Evolutionary conservation across 2,329 filamentous ascomycete genomes (phyloP).

Genomic region (Thermomyces lanuginosus): DNA sequence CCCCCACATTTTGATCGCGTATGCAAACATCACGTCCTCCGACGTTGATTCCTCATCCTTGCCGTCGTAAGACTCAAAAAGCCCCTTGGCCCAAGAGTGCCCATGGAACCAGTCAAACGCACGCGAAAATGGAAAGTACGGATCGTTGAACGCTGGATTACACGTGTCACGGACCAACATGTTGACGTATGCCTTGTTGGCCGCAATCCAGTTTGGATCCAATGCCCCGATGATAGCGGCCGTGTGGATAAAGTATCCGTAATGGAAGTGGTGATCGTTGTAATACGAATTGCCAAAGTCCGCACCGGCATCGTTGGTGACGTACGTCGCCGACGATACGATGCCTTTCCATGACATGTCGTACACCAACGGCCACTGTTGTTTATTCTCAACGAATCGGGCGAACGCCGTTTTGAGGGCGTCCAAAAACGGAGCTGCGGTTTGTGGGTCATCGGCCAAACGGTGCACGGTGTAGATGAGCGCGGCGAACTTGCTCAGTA

Average conservation of each 20-base stretch:
- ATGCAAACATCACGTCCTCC: constrained; percentile 76
- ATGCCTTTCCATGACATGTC: constrained; percentile 57
- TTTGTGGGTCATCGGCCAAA: constrained; percentile 40
- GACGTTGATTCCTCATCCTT: constrained; percentile 61
- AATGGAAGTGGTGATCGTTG: constrained; percentile 48
- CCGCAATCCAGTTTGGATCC: constrained; percentile 55
- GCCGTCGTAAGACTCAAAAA: constrained; percentile 38
- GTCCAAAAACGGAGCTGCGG: constrained; percentile 42
- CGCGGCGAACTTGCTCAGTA: constrained; percentile 58
- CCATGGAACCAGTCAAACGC: constrained; percentile 90
- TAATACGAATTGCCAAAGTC: constrained; percentile 87
- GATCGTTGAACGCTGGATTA: constrained; percentile 55
- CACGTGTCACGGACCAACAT: constrained; percentile 67
- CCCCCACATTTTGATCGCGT: constrained; percentile 91
- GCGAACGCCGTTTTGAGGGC: constrained; percentile 52
- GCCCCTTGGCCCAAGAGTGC: constrained; percentile 69
- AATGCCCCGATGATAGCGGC: constrained; percentile 69
- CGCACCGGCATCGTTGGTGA: constrained; percentile 47
- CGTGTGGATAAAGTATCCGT: constrained; percentile 74
- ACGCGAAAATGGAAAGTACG: constrained; percentile 64
- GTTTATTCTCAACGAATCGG: constrained; percentile 49
- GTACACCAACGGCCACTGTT: constrained; percentile 44
- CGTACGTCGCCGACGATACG: constrained; percentile 59
- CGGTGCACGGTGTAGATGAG: constrained; percentile 50
- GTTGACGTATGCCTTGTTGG: constrained; percentile 68